phyloP scores from a whole-genome alignment of 2,329 filamentous ascomycete species.

The Tolypocladium endophyticum region DNA sequence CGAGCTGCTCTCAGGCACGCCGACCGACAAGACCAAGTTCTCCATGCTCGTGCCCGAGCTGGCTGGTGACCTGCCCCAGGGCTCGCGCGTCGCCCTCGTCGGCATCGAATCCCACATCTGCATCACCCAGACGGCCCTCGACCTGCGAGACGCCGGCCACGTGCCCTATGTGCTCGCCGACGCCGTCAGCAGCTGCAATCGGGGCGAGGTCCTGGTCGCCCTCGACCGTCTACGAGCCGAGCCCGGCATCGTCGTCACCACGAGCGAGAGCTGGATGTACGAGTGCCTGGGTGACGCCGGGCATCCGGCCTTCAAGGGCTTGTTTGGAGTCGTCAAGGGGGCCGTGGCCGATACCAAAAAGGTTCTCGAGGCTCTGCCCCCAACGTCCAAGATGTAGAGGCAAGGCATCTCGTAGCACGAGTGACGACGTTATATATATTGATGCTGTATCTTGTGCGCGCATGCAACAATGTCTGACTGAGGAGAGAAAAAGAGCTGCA shows the following conservation, averaged over 20 bases:
- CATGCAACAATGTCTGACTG: not conserved
- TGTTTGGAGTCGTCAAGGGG: conserved; percentile 73
- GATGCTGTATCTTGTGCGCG: not conserved
- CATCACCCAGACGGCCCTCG: conserved; percentile 83
- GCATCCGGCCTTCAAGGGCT: conserved; percentile 58
- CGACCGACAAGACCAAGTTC: conserved; percentile 82
- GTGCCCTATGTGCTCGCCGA: conserved; percentile 81
- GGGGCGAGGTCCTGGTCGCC: conserved; percentile 69
- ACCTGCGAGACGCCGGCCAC: conserved; percentile 66
- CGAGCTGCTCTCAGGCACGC: conserved; percentile 37
- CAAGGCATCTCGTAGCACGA: not conserved
- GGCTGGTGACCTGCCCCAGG: conserved; percentile 21
- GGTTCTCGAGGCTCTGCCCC: conserved; percentile 51
- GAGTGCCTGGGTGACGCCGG: conserved; percentile 78
- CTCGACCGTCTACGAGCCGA: conserved; percentile 64
- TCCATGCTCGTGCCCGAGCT: conserved; percentile 74
- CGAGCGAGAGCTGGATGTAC: conserved; percentile 82
- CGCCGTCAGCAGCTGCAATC: conserved; percentile 80
- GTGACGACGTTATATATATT: not conserved
- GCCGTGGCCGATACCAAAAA: conserved; percentile 59
- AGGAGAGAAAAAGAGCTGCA: not conserved
- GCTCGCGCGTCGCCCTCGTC: conserved; percentile 61
- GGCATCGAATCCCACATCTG: conserved; percentile 94
- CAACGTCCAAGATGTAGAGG: conserved; percentile 43
- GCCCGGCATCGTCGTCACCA: conserved; percentile 64